Base-by-base conservation (phyloP, 305 asterid genomes). In the Solanum aculeatissimum region DNA sequence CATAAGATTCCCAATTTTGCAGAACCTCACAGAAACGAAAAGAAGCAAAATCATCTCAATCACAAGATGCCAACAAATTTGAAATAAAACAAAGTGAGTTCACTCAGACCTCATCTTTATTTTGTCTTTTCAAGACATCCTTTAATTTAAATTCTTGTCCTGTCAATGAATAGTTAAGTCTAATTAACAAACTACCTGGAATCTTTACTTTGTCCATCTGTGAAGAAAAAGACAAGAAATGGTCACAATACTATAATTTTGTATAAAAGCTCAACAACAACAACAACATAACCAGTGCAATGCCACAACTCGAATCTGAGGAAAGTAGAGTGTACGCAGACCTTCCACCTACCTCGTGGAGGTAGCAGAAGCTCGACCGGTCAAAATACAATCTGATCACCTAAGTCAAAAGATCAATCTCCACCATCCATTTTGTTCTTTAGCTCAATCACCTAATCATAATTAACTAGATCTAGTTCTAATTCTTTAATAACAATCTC, bases 401-500 rank as follows among this genome's bases (percentile, higher is more conserved):
- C 19, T n/a, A 11, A 70, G 79, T 70, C 53, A 18, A 70, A 74
- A 49, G 62, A 77, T 27, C 82, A 77, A 51, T 58, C 78, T 21
- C 84, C 16, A 82, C 84, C 77, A 27, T 63, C 14, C 8, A 27
- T 82, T 62, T 82, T 82, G 84, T 63, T 66, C 77, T 82, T 82
- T 11, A 58, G 77, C 57, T 43, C 23, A 23, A 62, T 8, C 19
- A 29, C 63, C 25, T 49, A 74, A 83, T 45, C 47, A 70, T 75
- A 40, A 55, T 16, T 70, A 51, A 83, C 79, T 43, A 83, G 18
- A 58, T 29, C 85, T 4, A 66, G 21, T 43, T 43, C 62, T 40
- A 62, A n/a, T 81, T 58, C 43, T 66, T 60, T 60, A 62, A 58
- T 25, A 43, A 0, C 18, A 16, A 81, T 16, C 43, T 60, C 71